Evolutionary conservation across 345 rosid genomes (phyloP), one percentile per base, ranked within the genome.

Genomic region (Eucalyptus marginata): DNA sequence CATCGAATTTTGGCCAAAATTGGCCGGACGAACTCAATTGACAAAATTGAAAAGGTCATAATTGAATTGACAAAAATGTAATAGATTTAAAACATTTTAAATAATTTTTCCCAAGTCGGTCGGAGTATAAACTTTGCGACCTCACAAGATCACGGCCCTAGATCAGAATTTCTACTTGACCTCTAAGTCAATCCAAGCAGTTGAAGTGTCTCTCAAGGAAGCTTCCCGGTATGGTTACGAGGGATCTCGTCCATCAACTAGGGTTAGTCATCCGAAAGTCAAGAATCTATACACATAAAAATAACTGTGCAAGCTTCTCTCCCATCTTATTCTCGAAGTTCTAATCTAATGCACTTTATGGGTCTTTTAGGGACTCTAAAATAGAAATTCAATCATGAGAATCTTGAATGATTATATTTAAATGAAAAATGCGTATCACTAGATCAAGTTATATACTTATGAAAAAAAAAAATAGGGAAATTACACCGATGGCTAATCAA

Each of bases 21-120:
- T 7, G 0, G 24, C 0, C 4, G 1, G 4, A 52, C 0, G 1
- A 0, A 52, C 24, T 52, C 24, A 52, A 52, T 52, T 52, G 1
- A 52, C 4, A 52, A 52, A 52, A 52, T 52, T 52, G 4, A 52
- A 18, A 52, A 0, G 4, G 0, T 18, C 24, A 4, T 0, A 0
- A 18, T 0, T 7, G 2, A 52, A 52, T 52, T 52, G 0, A 52
- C 2, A 18, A 52, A 52, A 18, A 0, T 52, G 1, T 18, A 18
- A 52, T 18, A 52, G 0, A 52, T 8, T 2, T 52, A 52, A 0
- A 52, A 52, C 4, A 0, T 52, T 52, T 52, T 52, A 18, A 1
- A 52, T 7, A 52, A 52, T 18, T 18, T 52, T 52, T 52, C 4
- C 0, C 10, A 3, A 18, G 1, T 56, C 3, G 3, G 1, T 56